Evolutionary conservation across 116 monocot species (phyloP).

Genomic region (Phalaenopsis hybrid): DNA sequence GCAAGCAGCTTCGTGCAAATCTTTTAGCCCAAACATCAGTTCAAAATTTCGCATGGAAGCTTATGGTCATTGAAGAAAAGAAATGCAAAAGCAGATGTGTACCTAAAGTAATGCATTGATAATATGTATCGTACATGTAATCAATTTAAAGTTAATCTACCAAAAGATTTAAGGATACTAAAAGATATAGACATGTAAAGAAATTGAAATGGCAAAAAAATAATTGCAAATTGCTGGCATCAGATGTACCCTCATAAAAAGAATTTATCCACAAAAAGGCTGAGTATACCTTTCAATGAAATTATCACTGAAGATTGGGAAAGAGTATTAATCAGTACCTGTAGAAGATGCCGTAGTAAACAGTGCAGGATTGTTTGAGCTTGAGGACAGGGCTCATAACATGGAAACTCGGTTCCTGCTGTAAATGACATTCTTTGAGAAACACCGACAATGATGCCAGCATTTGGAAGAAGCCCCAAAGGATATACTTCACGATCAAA

Average conservation of each 20-base stretch:
- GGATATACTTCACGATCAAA: slow-evolving; percentile 99
- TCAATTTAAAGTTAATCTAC: no score
- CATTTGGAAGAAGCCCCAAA: slow-evolving; percentile 93
- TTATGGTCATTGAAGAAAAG: no score
- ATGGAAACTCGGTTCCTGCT: slow-evolving; percentile 88
- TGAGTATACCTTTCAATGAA: background rate
- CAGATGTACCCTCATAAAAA: background rate
- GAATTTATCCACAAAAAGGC: background rate
- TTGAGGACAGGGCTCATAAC: slow-evolving; percentile 98
- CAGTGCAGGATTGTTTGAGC: slow-evolving; percentile 99
- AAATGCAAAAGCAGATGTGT: no score
- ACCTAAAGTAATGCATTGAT: no score
- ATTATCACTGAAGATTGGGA: no score
- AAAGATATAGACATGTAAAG: background rate
- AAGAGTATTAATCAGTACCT: slow-evolving; percentile 36
- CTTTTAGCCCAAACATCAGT: no score
- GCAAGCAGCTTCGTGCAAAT: no score
- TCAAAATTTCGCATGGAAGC: no score
- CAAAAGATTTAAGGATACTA: background rate
- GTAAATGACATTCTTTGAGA: slow-evolving; percentile 96
- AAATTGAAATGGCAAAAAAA: background rate
- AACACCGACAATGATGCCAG: slow-evolving; percentile 90
- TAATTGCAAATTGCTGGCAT: background rate
- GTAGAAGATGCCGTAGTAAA: slow-evolving; percentile 94
- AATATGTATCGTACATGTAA: no score